Base-by-base conservation (phyloP, 148 eudicot genomes). In the Vaccinium corymbosum region DNA sequence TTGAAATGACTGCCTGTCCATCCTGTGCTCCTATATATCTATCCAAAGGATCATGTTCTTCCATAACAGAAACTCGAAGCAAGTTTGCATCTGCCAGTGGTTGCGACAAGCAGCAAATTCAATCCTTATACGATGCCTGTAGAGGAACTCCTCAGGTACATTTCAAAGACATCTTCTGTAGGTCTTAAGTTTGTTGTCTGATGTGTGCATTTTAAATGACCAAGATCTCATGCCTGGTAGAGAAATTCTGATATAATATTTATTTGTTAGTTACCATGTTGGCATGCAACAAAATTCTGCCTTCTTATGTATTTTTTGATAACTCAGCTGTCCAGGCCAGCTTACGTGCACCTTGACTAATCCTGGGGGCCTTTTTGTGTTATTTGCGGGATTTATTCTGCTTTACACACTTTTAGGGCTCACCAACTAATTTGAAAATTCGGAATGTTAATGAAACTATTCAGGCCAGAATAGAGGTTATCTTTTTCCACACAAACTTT, bases 91-190 rank as follows among this genome's bases (percentile, higher is more conserved):
- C 93, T 46, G 84, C 89, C 83, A 85, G 86, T 80, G 91, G 90
- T 76, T 91, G 92, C 59, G 90, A 91, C 86, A 90, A 81, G 83
- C 89, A 85, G 68, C 90, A 92, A 80, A 73, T 92, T 72, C 81
- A 83, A 53, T 88, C 66, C 82, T 82, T 92, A 42, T 89, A 89
- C 81, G 86, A 79, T 83, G 93, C 95, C 78, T 92, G 95, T 83
- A 91, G 89, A 84, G 95, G 95, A 79, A 80, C 83, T 84, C 87
- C 89, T 84, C 89, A 90, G 95, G 93, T 91, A 91, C 83, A n/a
- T 59, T 74, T 72, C 55, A 13, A 38, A 42, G 10, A 20, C 35
- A 42, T 27, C 5, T 61, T 59, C 13, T 35, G 7, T 42, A 29
- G 8, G 57, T 82, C 78, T 27, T 51, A 20, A 70, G 15, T 17